Base-by-base conservation (phyloP, 192 early-diverging fungal species). In the Umbelopsis sp. region DNA sequence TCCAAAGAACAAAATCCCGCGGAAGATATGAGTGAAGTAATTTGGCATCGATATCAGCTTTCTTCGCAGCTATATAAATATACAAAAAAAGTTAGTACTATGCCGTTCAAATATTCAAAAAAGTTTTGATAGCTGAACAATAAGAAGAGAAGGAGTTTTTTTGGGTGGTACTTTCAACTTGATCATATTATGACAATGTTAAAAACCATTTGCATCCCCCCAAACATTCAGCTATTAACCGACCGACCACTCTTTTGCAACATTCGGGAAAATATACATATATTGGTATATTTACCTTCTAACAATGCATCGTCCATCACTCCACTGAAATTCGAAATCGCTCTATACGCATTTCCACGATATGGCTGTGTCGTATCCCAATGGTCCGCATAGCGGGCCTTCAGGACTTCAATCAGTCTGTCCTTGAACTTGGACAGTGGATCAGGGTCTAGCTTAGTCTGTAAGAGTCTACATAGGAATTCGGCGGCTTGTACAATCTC, bases 271-370 rank as follows among this genome's bases (percentile, higher is more conserved):
- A 36, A 36, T 53, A 16, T 66, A 11, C 34, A n/a, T 31, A n/a
- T 26, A 24, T n/a, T 52, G 45, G n/a, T 25, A 24, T 34, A 44
- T 53, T 71, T 80, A 85, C 84, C 89, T 75, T 71, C 70, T 44
- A 83, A 74, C 11, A 95, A 68, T 22, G 85, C 71, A 17, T 83
- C 71, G 79, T 95, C 93, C 20, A 92, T 80, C 41, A 81, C 74
- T 31, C 86, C 86, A 65, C 84, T 86, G 80, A 89, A 92, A 71
- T 88, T 90, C 45, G 89, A 87, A 70, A 95, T 83, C 24, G 92
- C 88, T 80, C 93, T 82, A 83, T 91, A 95, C 25, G 82, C 93
- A 76, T 91, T 93, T 65, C 93, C 93, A 21, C 72, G 75, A 49
- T 74, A 77, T 17, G 93, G 90, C 41, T 82, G 79, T 45, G 87